Percentiles rank a stretch among this genome's conserved stretches.
phyloP scores from a whole-genome alignment of 2,329 filamentous ascomycete species.

The Claviceps sp. region DNA sequence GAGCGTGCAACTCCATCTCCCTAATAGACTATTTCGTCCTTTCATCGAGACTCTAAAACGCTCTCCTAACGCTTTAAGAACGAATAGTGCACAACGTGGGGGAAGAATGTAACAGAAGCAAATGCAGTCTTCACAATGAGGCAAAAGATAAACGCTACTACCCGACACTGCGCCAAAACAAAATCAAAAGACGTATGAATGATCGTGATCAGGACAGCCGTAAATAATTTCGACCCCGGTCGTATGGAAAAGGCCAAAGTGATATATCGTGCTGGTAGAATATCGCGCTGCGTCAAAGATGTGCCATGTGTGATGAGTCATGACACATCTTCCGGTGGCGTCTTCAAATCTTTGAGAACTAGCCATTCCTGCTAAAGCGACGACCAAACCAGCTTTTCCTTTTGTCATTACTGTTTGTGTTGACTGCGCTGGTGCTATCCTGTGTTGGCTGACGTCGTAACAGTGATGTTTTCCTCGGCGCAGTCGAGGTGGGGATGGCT shows the following conservation, averaged over 20 bases:
- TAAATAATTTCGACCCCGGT: not conserved
- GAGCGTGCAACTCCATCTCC: no score
- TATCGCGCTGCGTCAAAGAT: no score
- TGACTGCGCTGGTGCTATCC: not conserved
- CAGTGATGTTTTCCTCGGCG: conserved; percentile 17
- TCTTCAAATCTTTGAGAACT: not conserved
- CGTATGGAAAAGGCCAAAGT: not conserved
- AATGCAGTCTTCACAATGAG: not conserved
- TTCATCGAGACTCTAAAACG: not conserved
- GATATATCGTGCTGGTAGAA: no score
- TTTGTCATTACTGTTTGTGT: conserved; percentile 41
- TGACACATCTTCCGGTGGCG: not conserved
- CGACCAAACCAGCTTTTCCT: conserved; percentile 82
- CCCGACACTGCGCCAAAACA: not conserved
- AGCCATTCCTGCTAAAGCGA: conserved; percentile 53
- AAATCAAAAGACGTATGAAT: not conserved
- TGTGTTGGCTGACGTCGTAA: conserved; percentile 3
- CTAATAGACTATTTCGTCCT: not conserved
- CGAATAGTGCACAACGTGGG: not conserved
- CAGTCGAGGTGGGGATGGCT: conserved; percentile 10
- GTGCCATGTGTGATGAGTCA: not conserved
- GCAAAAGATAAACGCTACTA: not conserved
- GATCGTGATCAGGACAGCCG: not conserved
- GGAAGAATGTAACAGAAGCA: conserved; percentile 2
- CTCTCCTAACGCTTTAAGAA: not conserved